Percentiles rank a stretch among this genome's conserved stretches.
phyloP scores from a whole-genome alignment of 345 rosid species.

The Carallia brachiata region DNA sequence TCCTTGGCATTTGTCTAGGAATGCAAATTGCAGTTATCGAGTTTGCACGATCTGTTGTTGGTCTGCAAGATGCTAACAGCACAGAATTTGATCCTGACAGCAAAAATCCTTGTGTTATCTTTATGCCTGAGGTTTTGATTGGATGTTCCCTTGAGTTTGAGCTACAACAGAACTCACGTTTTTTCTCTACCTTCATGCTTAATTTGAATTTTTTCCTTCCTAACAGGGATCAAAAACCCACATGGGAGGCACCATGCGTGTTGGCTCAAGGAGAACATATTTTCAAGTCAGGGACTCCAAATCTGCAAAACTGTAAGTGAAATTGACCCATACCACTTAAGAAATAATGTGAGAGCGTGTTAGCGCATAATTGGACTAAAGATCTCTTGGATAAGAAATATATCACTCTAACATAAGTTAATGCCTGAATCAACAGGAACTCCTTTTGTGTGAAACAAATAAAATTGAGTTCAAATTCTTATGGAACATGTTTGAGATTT shows the following conservation, averaged over 20 bases:
- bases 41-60: slow-evolving; percentile 82
- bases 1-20: slow-evolving; percentile 96
- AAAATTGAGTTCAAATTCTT: not conserved
- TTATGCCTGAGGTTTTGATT: slow-evolving; percentile 85
- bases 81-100: slow-evolving; percentile 76
- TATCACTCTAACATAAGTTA: not conserved
- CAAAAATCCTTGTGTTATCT: slow-evolving; percentile 73
- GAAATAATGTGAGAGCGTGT: not conserved
- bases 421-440: not conserved
- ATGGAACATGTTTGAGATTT: not conserved
- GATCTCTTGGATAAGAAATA: not conserved
- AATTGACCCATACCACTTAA: not conserved
- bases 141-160: not conserved
- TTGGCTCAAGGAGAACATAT: slow-evolving; percentile 83
- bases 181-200: not conserved
- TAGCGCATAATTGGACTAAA: not conserved
- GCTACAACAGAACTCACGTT: not conserved
- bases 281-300: slow-evolving; percentile 67
- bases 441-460: not conserved
- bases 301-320: slow-evolving; percentile 74
- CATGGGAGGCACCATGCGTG: slow-evolving; percentile 98
- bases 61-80: slow-evolving; percentile 80
- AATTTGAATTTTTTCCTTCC: slow-evolving; percentile 3
- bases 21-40: slow-evolving; percentile 98
- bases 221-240: slow-evolving; percentile 92